Base-by-base conservation (phyloP, 2,329 filamentous ascomycete species). In the Neopestalotiopsis sp. region DNA sequence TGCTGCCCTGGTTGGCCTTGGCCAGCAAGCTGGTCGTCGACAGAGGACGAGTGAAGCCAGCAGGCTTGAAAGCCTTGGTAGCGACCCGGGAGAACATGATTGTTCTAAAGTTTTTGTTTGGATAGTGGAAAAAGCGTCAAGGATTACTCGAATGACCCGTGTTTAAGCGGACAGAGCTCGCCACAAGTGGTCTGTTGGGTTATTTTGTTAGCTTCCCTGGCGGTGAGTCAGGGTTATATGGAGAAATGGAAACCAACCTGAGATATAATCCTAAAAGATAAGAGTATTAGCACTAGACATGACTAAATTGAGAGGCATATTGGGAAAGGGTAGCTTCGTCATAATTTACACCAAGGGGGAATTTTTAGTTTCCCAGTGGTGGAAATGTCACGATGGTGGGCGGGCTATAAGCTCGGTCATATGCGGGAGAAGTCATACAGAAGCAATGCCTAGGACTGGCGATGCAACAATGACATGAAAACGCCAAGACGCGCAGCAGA, bases 191-290 rank as follows among this genome's bases (percentile, higher is more conserved):
- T 86, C 85, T 86, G n/a, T 62, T 40, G 71, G 68, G 70, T 68
- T 70, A 70, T 69, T 72, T 73, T 64, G 79, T 83, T 76, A 83
- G 80, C 77, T 73, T 71, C 66, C 69, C 74, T 30, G 77, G 80
- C 80, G 81, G 82, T 84, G 82, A 85, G 82, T 83, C 79, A 67
- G 82, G 71, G 70, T 72, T 63, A 75, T 70, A 68, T 66, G 66
- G 68, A 71, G 62, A 28, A 28, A 56, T 68, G 58, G 72, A 40
- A 40, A 83, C 88, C 78, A 82, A 92, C 90, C 90, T 89, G 90
- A 92, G 83, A 92, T 88, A 88, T 92, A 92, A 87, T 92, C 90
- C 90, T 92, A 77, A 69, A 74, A 73, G 70, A 71, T 70, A 73
- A 74, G 71, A 72, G 70, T 68, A 80, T 88, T 83, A 88, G 86